These are phyloP conservation scores for Phytophthora meadii DNA, from an alignment of 352 stramenopile genomes.

Conservation along the genomic window DNA sequence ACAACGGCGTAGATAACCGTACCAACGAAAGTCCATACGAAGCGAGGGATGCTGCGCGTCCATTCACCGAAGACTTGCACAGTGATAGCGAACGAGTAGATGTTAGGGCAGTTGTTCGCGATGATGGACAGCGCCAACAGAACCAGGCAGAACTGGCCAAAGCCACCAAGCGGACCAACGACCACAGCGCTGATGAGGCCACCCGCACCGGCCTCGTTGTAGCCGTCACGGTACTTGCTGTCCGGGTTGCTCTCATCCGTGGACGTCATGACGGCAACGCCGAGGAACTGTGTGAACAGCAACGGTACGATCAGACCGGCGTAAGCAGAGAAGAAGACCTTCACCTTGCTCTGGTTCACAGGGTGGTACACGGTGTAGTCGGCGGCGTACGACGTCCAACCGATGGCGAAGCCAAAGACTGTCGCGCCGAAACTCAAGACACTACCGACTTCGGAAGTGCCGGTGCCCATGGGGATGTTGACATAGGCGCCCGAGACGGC, in stretches of 20 bases:
- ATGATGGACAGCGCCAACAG: constrained; percentile 57
- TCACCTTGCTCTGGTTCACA: constrained; percentile 46
- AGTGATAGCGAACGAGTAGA: constrained; percentile 59
- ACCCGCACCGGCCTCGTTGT: constrained; percentile 37
- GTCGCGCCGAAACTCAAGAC: constrained; percentile 46
- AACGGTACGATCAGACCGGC: constrained; percentile 49
- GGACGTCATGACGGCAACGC: constrained; percentile 47
- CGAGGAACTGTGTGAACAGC: constrained; percentile 51
- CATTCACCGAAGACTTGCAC: constrained; percentile 50
- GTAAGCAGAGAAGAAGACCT: constrained; percentile 55
- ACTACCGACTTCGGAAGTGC: constrained; percentile 38
- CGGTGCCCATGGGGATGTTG: constrained; percentile 51
- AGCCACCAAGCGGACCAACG: constrained; percentile 43
- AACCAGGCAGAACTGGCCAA: constrained; percentile 53
- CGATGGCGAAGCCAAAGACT: constrained; percentile 50
- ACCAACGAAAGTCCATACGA: constrained; percentile 49
- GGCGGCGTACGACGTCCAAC: constrained; percentile 46
- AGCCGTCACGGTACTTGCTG: constrained; percentile 42
- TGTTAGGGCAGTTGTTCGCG: constrained; percentile 63
- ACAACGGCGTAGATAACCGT: constrained; percentile 47
- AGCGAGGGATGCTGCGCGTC: constrained; percentile 43
- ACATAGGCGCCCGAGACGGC: constrained; percentile 47
- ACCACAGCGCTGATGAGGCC: constrained; percentile 48
- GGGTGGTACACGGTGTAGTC: constrained; percentile 63
- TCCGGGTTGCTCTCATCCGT: constrained; percentile 41